Evolutionary conservation across 1,284 basidiomycete genomes (phyloP), one percentile per base, ranked within the genome.

Genomic region (Ceratobasidium sp.): DNA sequence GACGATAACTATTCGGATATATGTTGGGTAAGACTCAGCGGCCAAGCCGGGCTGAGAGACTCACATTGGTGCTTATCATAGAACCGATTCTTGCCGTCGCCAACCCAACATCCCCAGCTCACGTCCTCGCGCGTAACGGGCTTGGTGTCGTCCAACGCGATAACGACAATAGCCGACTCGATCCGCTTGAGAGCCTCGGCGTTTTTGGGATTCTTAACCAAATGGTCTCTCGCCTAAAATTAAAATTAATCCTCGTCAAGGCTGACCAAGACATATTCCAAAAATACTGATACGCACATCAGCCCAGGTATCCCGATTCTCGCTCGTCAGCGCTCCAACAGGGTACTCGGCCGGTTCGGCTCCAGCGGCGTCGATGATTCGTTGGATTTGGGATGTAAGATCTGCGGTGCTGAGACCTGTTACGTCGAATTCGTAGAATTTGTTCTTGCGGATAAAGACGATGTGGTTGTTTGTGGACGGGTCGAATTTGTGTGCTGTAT

Each of bases 51-150:
- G 50, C 2, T 10, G 44, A 56, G 50, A 15, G 42, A 87, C 92
- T 79, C 84, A 95, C 94, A 83, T 84, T 99, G 94, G 84, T 99
- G 97, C 86, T 99, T 99, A 88, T 99, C 98, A 84, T 94, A 99
- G 90, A 95, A 99, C 79, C 97, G 89, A 86, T 98, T 98, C 80
- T 91, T 89, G 57, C 95, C 96, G 81, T 98, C 92, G 59, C 97
- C 97, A 40, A 93, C 93, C 97, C 97, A 99, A 79, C 93, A 91
- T 28, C 86, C 87, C 92, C 94, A 95, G 77, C 93, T 93, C 23
- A 93, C 88, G 56, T 96, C 92, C 81, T 98, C 95, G 50, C 94
- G 88, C 15, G 93, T 95, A 57, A 94, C 86, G 0, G 95, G 95
- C 73, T 88, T 88, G 15, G 87, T 89, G 83, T 95, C 94, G 83